phyloP scores from a whole-genome alignment of 208 protist species.

The Angomonas desouzai region DNA sequence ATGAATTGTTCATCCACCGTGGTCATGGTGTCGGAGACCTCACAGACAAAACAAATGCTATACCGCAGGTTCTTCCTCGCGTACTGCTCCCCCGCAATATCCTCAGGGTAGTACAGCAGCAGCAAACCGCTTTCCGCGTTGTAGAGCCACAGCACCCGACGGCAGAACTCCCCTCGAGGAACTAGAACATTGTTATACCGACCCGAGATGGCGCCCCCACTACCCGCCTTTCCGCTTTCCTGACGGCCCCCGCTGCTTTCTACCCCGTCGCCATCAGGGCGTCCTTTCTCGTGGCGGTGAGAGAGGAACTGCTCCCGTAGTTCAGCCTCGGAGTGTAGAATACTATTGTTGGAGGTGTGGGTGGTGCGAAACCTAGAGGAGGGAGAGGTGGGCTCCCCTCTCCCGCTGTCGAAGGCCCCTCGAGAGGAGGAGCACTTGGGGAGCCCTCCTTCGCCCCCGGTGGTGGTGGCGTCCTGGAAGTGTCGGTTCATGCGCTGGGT shows the following conservation, averaged over 20 bases:
- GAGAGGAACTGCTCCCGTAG: background rate
- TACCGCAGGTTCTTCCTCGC: slow-evolving; percentile 80
- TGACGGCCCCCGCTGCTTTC: background rate
- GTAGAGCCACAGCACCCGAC: slow-evolving; percentile 64
- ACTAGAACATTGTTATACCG: slow-evolving; percentile 61
- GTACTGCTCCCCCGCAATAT: slow-evolving; percentile 80
- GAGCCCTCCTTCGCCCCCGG: too few species aligned
- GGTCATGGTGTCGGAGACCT: slow-evolving; percentile 42
- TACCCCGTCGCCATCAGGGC: background rate
- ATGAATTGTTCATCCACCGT: slow-evolving; percentile 46
- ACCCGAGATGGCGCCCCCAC: slow-evolving; percentile 1
- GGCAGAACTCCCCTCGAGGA: slow-evolving; percentile 73
- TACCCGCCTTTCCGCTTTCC: background rate
- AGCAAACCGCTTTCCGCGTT: slow-evolving; percentile 62
- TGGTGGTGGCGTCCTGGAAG: slow-evolving; percentile 10
- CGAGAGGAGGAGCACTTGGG: background rate
- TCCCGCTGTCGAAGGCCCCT: background rate
- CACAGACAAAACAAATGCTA: slow-evolving; percentile 75
- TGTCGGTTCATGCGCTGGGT: slow-evolving; percentile 21
- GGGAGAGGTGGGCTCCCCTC: background rate
- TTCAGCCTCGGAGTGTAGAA: background rate
- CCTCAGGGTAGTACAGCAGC: slow-evolving; percentile 79
- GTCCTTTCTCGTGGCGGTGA: background rate
- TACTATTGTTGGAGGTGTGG: slow-evolving; percentile 4
- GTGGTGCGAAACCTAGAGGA: background rate